These are phyloP conservation scores for Peribolospora kevripleyi DNA, from an alignment of 768 basidiomycete species.

Conservation along the genomic window DNA sequence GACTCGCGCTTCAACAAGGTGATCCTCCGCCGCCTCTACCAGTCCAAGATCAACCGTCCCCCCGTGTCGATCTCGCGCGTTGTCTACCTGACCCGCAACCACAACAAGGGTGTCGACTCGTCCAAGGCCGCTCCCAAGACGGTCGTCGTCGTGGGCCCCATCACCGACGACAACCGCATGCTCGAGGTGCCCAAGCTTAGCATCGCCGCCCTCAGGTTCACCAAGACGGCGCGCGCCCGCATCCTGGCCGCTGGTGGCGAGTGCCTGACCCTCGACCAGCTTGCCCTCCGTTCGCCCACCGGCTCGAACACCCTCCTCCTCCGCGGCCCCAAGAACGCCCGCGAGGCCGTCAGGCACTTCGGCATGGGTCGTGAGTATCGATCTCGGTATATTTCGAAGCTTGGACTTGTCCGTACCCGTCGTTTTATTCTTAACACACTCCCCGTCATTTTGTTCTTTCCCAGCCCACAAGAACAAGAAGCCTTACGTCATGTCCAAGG, in stretches of 20 bases:
- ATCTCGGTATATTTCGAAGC: neutral
- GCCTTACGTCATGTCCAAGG: conserved; percentile 84
- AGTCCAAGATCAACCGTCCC: conserved; percentile 90
- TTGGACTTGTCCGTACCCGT: neutral
- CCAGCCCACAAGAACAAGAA: conserved; percentile 83
- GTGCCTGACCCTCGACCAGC: conserved; percentile 63
- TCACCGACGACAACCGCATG: conserved; percentile 88
- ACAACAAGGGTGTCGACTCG: conserved; percentile 12
- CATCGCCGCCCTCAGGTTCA: conserved; percentile 86
- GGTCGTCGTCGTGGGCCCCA: conserved; percentile 67
- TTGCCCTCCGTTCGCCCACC: conserved; percentile 78
- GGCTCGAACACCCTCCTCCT: conserved; percentile 86
- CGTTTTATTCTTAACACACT: neutral
- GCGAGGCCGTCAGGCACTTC: conserved; percentile 94
- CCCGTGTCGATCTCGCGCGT: conserved; percentile 88
- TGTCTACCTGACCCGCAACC: conserved; percentile 26
- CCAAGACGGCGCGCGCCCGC: conserved; percentile 71
- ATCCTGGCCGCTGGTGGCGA: conserved; percentile 92
- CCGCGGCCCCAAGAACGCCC: conserved; percentile 71
- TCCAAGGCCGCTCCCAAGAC: conserved; percentile 40
- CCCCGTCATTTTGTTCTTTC: neutral
- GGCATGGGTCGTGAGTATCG: conserved; percentile 40
- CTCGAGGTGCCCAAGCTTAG: conserved; percentile 65
- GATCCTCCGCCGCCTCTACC: conserved; percentile 86
- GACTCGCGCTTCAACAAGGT: conserved; percentile 92